A percentile compares a stretch with the other conserved stretches of the same genome.
Conservation (phyloP, 768 basidiomycete genomes). For the Chlorophyllum brunneum region DNA sequence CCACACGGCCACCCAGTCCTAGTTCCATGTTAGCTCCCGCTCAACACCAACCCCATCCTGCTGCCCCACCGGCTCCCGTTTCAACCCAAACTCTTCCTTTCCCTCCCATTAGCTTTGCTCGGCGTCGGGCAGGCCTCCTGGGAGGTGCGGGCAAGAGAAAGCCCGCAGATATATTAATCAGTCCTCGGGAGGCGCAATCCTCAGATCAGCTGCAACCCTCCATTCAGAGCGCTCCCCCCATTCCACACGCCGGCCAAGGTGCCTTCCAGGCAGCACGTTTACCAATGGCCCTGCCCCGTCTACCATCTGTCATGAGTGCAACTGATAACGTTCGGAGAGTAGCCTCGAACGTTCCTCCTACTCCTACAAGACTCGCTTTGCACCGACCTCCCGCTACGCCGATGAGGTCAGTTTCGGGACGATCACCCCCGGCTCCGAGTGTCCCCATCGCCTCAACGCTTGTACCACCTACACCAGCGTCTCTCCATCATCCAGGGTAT, state of each 20-base stretch:
- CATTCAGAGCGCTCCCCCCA: slow-evolving; percentile 76
- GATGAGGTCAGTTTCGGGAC: slow-evolving; percentile 28
- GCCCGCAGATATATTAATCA: slow-evolving; percentile 78
- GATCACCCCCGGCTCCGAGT: slow-evolving; percentile 54
- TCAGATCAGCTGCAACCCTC: slow-evolving; percentile 57
- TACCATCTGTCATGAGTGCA: slow-evolving; percentile 46
- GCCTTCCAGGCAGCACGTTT: slow-evolving; percentile 41
- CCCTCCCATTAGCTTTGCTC: slow-evolving; percentile 74
- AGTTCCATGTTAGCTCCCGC: slow-evolving; percentile 27
- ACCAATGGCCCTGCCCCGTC: slow-evolving; percentile 64
- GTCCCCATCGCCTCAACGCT: slow-evolving; percentile 65
- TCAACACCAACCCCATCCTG: slow-evolving; percentile 20
- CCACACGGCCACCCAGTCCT: slow-evolving; percentile 29
- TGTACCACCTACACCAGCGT: slow-evolving; percentile 68
- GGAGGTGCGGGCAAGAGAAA: slow-evolving; percentile 56
- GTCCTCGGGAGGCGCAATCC: slow-evolving; percentile 54
- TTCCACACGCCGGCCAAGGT: slow-evolving; percentile 47
- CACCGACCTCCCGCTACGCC: slow-evolving; percentile 29
- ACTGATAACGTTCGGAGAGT: slow-evolving; percentile 44
- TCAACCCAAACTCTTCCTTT: slow-evolving; percentile 50
- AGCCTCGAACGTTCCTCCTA: slow-evolving; percentile 66
- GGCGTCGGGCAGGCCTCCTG: slow-evolving; percentile 63
- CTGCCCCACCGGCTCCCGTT: slow-evolving; percentile 24
- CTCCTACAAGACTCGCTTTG: slow-evolving; percentile 60
- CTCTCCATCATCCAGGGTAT: slow-evolving; percentile 57